A percentile compares a stretch with the other conserved stretches of the same genome.
phyloP scores from a whole-genome alignment of 495 filamentous ascomycete genomes.

The Penicillium ucsense region DNA sequence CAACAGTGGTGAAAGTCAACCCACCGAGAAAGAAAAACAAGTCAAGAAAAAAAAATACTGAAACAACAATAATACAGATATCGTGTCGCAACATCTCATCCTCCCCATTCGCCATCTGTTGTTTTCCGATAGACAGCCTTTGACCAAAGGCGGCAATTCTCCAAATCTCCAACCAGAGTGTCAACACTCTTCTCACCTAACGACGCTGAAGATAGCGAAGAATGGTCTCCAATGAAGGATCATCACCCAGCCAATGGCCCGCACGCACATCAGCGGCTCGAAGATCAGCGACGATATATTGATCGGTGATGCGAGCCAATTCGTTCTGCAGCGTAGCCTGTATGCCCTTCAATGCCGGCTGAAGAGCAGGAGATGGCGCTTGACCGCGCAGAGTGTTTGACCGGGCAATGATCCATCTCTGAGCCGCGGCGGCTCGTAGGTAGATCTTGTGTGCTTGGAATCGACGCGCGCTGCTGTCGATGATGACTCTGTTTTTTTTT shows the following conservation, averaged over 20 bases:
- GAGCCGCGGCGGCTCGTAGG: constrained; percentile 64
- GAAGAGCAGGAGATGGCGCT: constrained; percentile 47
- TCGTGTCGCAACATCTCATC: too few species aligned
- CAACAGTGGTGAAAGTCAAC: too few species aligned
- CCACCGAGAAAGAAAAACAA: too few species aligned
- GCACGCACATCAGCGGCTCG: constrained; percentile 52
- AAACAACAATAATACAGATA: too few species aligned
- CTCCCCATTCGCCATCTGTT: too few species aligned
- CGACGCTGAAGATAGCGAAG: constrained; percentile 35
- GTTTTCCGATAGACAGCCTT: too few species aligned
- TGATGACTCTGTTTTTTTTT: constrained; percentile 48
- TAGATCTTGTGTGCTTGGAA: constrained; percentile 84
- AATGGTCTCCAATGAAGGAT: constrained; percentile 45
- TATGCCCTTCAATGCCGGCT: constrained; percentile 46
- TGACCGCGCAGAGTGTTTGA: constrained; percentile 56
- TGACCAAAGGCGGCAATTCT: too few species aligned
- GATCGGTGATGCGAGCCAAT: constrained; percentile 56
- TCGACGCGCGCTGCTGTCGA: constrained; percentile 68
- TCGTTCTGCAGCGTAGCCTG: constrained; percentile 52
- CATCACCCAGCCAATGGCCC: constrained; percentile 66
- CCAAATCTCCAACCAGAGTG: too few species aligned
- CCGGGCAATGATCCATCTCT: constrained; percentile 71
- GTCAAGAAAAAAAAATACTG: too few species aligned
- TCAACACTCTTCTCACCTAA: neutral
- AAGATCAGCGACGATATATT: constrained; percentile 55